These are phyloP conservation scores for Globisporangium uncinulatum DNA, from an alignment of 352 stramenopile genomes.

Conservation along the genomic window DNA sequence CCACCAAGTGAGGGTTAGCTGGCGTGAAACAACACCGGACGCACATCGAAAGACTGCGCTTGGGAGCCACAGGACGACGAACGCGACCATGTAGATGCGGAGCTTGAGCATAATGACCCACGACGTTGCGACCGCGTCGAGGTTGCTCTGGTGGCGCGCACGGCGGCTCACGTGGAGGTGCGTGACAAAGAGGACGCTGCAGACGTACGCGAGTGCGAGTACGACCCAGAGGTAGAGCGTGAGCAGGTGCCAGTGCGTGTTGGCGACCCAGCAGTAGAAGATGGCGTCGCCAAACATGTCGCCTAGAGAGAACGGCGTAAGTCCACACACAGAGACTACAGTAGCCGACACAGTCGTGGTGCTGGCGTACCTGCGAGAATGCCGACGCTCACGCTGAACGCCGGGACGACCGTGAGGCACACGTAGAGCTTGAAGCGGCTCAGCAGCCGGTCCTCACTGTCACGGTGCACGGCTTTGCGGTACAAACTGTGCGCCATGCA, in stretches of 20 bases:
- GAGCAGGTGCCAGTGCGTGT: conserved; percentile 42
- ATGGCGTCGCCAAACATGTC: conserved; percentile 33
- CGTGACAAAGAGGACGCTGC: conserved; percentile 54
- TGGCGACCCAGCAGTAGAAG: conserved; percentile 77
- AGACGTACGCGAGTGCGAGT: conserved; percentile 58
- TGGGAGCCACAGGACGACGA: conserved; percentile 65
- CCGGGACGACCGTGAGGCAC: conserved; percentile 33
- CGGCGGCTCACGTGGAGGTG: conserved; percentile 44
- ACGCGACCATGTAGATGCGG: conserved; percentile 63
- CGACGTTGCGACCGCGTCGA: conserved; percentile 65
- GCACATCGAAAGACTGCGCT: conserved; percentile 55
- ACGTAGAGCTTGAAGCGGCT: conserved; percentile 59
- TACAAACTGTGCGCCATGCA: conserved; percentile 72
- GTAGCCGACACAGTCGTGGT: neutral
- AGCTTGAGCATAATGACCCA: conserved; percentile 54
- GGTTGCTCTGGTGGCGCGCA: conserved; percentile 35
- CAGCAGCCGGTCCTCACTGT: conserved; percentile 59
- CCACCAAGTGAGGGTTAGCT: neutral
- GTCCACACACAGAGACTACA: neutral
- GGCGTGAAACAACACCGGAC: conserved; percentile 6
- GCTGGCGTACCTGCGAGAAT: conserved; percentile 25
- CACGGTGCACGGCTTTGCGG: conserved; percentile 54
- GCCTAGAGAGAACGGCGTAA: neutral
- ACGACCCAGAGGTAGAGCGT: conserved; percentile 64
- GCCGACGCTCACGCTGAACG: conserved; percentile 27